A percentile compares a stretch with the other conserved stretches of the same genome.
phyloP scores from a whole-genome alignment of 2,329 filamentous ascomycete genomes.

The Botrytis elliptica region DNA sequence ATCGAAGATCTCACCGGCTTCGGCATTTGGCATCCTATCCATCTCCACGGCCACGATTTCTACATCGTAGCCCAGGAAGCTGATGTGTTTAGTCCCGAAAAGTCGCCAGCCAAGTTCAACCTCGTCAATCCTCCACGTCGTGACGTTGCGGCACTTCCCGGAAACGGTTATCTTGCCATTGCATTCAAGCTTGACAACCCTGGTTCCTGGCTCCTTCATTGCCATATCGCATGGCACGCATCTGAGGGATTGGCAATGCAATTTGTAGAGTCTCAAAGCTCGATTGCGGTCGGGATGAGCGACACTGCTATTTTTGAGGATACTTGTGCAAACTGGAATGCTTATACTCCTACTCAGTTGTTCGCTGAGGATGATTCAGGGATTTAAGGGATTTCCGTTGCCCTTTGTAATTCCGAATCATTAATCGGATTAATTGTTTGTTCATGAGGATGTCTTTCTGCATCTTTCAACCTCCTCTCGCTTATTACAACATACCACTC shows the following conservation, averaged over 20 bases:
- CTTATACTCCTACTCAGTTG: constrained; percentile 24
- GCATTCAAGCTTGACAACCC: constrained; percentile 39
- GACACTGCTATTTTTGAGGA: constrained; percentile 26
- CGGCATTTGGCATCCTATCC: constrained; percentile 40
- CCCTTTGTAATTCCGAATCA: neutral
- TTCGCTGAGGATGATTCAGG: constrained; percentile 36
- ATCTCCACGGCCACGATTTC: constrained; percentile 54
- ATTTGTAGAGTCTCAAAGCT: constrained; percentile 45
- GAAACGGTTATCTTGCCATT: constrained; percentile 37
- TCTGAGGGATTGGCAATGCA: constrained; percentile 53
- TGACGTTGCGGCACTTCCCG: constrained; percentile 50
- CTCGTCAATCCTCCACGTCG: constrained; percentile 51
- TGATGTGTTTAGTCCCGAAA: constrained; percentile 34
- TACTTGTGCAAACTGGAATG: constrained; percentile 32
- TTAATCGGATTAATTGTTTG: neutral
- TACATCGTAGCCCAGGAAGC: constrained; percentile 46
- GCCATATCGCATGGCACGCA: constrained; percentile 51
- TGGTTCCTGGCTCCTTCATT: constrained; percentile 40
- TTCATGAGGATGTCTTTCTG: neutral
- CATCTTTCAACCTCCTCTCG: neutral
- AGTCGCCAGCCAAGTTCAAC: constrained; percentile 23
- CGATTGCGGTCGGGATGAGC: constrained; percentile 28
- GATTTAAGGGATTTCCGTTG: constrained; percentile 24
- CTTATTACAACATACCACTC: neutral
- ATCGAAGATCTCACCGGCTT: constrained; percentile 33